Conservation (phyloP, 352 stramenopile genomes). For the Globisporangium perplexum region DNA sequence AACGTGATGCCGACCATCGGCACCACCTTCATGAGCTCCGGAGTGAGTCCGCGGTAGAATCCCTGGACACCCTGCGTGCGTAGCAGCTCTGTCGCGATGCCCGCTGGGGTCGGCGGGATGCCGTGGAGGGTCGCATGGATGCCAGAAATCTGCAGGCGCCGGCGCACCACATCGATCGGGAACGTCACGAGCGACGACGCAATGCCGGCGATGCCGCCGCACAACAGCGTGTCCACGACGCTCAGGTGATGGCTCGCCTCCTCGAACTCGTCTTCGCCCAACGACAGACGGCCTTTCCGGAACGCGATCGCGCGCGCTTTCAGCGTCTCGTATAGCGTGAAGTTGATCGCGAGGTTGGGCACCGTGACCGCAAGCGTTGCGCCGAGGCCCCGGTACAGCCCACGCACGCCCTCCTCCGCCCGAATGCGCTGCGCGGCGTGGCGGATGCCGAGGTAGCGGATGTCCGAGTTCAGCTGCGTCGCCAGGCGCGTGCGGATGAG, state of each 20-base stretch:
- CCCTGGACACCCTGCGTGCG: constrained; percentile 63
- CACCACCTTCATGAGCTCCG: constrained; percentile 96
- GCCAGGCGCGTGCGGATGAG: constrained; percentile 93
- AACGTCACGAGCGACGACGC: constrained; percentile 93
- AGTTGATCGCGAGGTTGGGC: constrained; percentile 95
- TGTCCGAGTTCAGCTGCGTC: constrained; percentile 90
- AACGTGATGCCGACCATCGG: constrained; percentile 97
- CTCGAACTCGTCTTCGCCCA: constrained; percentile 16
- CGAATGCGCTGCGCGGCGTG: constrained; percentile 93
- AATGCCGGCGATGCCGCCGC: constrained; percentile 87
- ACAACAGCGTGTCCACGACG: constrained; percentile 88
- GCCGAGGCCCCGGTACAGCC: constrained; percentile 92
- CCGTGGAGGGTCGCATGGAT: constrained; percentile 66
- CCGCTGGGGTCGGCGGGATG: constrained; percentile 60
- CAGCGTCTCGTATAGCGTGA: constrained; percentile 92
- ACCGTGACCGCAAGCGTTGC: constrained; percentile 94
- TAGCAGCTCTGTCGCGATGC: constrained; percentile 72
- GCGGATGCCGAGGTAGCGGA: constrained; percentile 87
- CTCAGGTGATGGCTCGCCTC: constrained; percentile 25
- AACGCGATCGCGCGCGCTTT: constrained; percentile 88
- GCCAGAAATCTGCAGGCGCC: constrained; percentile 93
- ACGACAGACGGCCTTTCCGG: constrained; percentile 33
- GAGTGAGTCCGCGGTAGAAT: constrained; percentile 88
- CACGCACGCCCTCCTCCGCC: constrained; percentile 78
- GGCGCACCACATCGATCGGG: constrained; percentile 92